Conservation (phyloP, 2,329 filamentous ascomycete species). For the Aspergillus piperis region DNA sequence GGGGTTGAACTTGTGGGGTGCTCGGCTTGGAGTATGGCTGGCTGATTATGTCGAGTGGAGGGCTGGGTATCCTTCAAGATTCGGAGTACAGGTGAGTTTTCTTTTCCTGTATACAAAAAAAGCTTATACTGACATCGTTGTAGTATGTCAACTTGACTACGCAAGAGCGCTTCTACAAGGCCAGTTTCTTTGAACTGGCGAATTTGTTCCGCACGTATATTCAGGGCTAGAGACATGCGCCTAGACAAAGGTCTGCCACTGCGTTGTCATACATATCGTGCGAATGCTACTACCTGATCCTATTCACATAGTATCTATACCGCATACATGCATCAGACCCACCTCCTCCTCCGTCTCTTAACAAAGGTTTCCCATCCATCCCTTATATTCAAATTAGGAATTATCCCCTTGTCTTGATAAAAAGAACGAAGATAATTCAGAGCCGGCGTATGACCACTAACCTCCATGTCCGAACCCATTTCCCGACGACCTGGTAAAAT, state of each 20-base stretch:
- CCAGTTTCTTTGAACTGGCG: not conserved
- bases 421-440: too few relatives aligned
- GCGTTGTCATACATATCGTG: not conserved
- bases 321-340: too few relatives aligned
- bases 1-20: slow-evolving; percentile 1
- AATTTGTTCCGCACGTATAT: slow-evolving; percentile 1
- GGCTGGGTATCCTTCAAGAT: not conserved
- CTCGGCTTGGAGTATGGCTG: slow-evolving; percentile 2
- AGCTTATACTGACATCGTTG: not conserved
- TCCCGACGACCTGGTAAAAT: too few relatives aligned
- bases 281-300: not conserved
- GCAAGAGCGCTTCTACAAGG: not conserved
- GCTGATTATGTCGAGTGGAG: slow-evolving; percentile 3
- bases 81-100: not conserved
- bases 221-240: not conserved
- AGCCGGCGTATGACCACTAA: too few relatives aligned
- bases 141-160: slow-evolving; percentile 3
- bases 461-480: too few relatives aligned
- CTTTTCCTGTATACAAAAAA: too few relatives aligned
- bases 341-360: too few relatives aligned
- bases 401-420: too few relatives aligned
- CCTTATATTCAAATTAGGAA: too few relatives aligned
- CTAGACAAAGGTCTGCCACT: not conserved
- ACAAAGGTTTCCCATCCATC: too few relatives aligned
- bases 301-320: too few relatives aligned